Evolutionary conservation across 305 asterid genomes (phyloP), one percentile per base, ranked within the genome.

Genomic region (Fraxinus floribunda): DNA sequence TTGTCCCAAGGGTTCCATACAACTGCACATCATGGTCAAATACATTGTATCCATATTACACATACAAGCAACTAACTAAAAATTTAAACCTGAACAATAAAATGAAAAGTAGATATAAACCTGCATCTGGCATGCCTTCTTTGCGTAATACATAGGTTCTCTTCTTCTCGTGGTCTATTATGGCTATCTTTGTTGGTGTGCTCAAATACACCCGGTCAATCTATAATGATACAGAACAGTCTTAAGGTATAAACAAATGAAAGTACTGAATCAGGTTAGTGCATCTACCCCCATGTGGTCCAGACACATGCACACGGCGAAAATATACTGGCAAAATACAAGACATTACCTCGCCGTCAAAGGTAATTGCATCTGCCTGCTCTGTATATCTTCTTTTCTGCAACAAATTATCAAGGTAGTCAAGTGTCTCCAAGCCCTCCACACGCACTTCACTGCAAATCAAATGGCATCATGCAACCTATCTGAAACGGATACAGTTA

Each of bases 1-100:
- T 93, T 94, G 88, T 92, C 97, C 98, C 98, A 95, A 77, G 98
- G 98, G 82, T 93, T 94, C 98, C 98, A 93, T 78, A 95, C 90
- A 84, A 86, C 98, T 94, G 93, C 85, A 81, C 29, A 77, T 29
- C 44, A 86, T 32, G 64, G 75, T 46, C 77, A 83, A 44, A 32
- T 8, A 10, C 20, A 55, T 84, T 29, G 85, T 70, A 84, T 66
- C 76, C 86, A 75, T 72, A 86, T 57, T 35, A 66, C 7, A 49
- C 52, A 46, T 41, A 35, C 41, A 30, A 81, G 84, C 13, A 78
- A 83, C 57, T 9, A 44, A 62, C 24, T 55, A n/a, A 81, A 72
- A 80, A 77, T 34, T 60, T 73, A 77, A 52, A 60, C 66, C 9
- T 35, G 8, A 78, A 76, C 76, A 81, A 20, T 64, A 16, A 62